Conservation (phyloP, 1,284 basidiomycete genomes). For the Xerocomus minutiporus region DNA sequence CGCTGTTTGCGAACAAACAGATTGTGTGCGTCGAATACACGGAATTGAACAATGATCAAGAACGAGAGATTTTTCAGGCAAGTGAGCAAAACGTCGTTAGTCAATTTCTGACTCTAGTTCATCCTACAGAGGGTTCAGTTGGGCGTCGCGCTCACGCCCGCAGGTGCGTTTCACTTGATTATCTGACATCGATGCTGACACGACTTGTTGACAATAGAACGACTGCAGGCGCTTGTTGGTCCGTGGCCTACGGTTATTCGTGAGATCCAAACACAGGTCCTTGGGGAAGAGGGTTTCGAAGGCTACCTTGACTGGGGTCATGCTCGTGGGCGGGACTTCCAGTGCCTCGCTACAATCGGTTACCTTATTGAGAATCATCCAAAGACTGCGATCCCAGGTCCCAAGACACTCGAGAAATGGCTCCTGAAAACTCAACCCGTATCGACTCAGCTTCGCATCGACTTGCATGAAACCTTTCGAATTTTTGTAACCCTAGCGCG, state of each 20-base stretch:
- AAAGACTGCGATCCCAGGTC: conserved; percentile 27
- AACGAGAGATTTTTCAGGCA: conserved; percentile 36
- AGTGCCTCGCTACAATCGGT: conserved; percentile 42
- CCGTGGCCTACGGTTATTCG: conserved; percentile 41
- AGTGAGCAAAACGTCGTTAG: conserved; percentile 2
- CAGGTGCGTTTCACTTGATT: conserved; percentile 33
- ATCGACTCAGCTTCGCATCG: conserved; percentile 27
- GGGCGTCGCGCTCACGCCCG: conserved; percentile 38
- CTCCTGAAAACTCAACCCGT: conserved; percentile 30
- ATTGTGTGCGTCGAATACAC: conserved; percentile 50
- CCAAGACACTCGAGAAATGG: conserved; percentile 41
- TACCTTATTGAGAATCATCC: conserved; percentile 39
- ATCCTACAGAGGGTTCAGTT: conserved; percentile 39
- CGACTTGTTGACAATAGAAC: conserved; percentile 32
- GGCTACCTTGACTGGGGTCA: conserved; percentile 43
- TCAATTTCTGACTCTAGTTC: conserved; percentile 1
- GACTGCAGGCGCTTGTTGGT: conserved; percentile 44
- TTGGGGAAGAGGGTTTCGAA: conserved; percentile 42
- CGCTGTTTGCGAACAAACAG: conserved; percentile 43
- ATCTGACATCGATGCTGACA: neutral
- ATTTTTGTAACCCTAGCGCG: conserved; percentile 40
- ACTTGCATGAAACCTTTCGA: conserved; percentile 39
- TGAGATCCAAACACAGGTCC: conserved; percentile 37
- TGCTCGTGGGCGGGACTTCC: conserved; percentile 46
- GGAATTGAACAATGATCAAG: conserved; percentile 34